Conservation (phyloP, 768 basidiomycete genomes). For the Phylloporus arenicola region DNA sequence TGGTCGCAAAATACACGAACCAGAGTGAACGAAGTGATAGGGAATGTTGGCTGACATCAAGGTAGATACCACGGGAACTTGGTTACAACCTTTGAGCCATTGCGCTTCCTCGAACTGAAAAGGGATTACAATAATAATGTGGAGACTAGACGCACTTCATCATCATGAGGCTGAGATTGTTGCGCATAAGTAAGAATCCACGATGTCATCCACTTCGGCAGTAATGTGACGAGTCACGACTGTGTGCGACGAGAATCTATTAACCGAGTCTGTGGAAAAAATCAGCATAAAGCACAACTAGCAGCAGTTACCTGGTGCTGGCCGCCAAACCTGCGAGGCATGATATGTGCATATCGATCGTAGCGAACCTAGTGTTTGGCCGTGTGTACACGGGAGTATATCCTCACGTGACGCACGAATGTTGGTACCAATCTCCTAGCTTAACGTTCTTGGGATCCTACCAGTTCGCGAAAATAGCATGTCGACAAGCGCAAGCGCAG, state of each 20-base stretch:
- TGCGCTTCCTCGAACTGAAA: not conserved
- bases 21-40: not conserved
- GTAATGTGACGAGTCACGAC: too few relatives aligned
- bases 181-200: not conserved
- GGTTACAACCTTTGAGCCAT: not conserved
- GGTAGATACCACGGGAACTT: not conserved
- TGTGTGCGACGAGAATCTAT: too few relatives aligned
- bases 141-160: not conserved
- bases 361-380: too few relatives aligned
- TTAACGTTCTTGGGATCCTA: not conserved
- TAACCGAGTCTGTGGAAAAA: too few relatives aligned
- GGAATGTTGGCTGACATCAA: not conserved
- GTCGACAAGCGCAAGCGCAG: slow-evolving; percentile 1
- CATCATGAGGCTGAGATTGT: not conserved
- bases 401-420: not conserved
- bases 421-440: too few relatives aligned
- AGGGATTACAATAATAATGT: not conserved
- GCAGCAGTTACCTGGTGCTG: too few relatives aligned
- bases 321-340: too few relatives aligned
- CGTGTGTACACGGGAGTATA: not conserved
- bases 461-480: slow-evolving; percentile 2
- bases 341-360: too few relatives aligned
- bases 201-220: too few relatives aligned
- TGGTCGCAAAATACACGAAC: not conserved
- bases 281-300: too few relatives aligned